Evolutionary conservation across 2,329 filamentous ascomycete species (phyloP).

Genomic region (Westerdykella sp.): DNA sequence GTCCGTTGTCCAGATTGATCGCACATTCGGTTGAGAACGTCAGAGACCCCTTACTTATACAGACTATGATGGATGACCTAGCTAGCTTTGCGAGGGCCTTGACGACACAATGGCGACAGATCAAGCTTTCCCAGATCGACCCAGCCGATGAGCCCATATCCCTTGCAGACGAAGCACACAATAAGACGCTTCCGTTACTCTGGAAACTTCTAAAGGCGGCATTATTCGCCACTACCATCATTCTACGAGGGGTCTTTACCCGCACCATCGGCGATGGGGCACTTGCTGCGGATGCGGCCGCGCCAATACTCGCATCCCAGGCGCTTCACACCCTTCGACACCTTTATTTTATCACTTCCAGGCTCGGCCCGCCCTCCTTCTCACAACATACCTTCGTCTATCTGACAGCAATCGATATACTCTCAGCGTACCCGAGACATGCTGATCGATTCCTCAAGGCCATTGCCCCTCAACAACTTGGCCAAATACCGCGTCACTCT

Average conservation of each 20-base stretch:
- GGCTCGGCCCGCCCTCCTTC: conserved; percentile 66
- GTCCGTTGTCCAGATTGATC: conserved; percentile 59
- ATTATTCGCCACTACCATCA: conserved; percentile 67
- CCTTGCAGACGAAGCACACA: conserved; percentile 59
- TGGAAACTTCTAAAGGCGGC: conserved; percentile 71
- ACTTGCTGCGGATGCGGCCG: conserved; percentile 52
- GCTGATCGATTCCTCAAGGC: conserved; percentile 61
- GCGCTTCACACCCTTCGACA: conserved; percentile 68
- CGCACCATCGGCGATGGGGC: conserved; percentile 54
- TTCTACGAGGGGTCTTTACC: conserved; percentile 67
- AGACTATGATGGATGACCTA: conserved; percentile 57
- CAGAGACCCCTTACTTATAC: conserved; percentile 44
- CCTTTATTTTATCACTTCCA: conserved; percentile 73
- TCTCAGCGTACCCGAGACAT: conserved; percentile 63
- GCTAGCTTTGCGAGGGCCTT: conserved; percentile 61
- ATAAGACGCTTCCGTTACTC: conserved; percentile 62
- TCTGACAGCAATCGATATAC: conserved; percentile 72
- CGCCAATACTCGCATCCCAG: conserved; percentile 62
- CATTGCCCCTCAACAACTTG: conserved; percentile 52
- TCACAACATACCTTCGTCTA: conserved; percentile 82
- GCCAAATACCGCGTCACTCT: conserved; percentile 56
- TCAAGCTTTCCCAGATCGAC: conserved; percentile 68
- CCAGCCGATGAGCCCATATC: conserved; percentile 56
- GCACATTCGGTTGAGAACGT: conserved; percentile 58
- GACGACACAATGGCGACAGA: conserved; percentile 66